Base-by-base conservation (phyloP, 345 rosid species). In the Eucalyptus lansdowneana region DNA sequence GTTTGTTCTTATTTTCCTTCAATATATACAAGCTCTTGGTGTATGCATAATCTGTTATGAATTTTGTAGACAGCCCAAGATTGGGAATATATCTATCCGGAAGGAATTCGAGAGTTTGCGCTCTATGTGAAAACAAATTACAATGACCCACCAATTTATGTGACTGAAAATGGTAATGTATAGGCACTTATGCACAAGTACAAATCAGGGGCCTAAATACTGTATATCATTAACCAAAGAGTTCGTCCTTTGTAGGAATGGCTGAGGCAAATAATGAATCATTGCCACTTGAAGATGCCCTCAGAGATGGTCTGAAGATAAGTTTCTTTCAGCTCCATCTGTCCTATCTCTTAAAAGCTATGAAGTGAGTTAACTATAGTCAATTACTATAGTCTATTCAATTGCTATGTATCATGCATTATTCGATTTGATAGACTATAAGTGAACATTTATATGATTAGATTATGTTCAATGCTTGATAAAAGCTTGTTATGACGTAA, bases 161-260 rank as follows among this genome's bases (percentile, higher is more conserved):
- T 95, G 17, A 93, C 95, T 14, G 96, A 94, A 87, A 95, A 93
- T 80, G 96, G 96, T 95, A 91, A 90, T 4, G 45, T 72, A 22
- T 19, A 42, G 17, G 44, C 42, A 22, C 29, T 1, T 19, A 27
- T 76, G 24, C 45, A 3, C 81, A 6, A 5, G 5, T 25, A 21
- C 86, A 86, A 50, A 22, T 58, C 31, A 53, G 21, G 40, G 27
- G 29, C 65, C 47, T 45, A 21, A 8, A 34, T 25, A 53, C 58
- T 53, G 25, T 53, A 34, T 1, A 62, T 50, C 6, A 24, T 37
- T n/a, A 14, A 34, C 44, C 45, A 29, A 6, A 9, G 16, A 34
- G 80, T 50, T 4, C 44, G 80, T 65, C 17, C 45, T 42, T 9
- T 37, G 89, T 50, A 89, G 90, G 90, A 62, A 27, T 89, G 88